Evolutionary conservation across 345 rosid species (phyloP).

Genomic region (Streptanthus diversifolius): DNA sequence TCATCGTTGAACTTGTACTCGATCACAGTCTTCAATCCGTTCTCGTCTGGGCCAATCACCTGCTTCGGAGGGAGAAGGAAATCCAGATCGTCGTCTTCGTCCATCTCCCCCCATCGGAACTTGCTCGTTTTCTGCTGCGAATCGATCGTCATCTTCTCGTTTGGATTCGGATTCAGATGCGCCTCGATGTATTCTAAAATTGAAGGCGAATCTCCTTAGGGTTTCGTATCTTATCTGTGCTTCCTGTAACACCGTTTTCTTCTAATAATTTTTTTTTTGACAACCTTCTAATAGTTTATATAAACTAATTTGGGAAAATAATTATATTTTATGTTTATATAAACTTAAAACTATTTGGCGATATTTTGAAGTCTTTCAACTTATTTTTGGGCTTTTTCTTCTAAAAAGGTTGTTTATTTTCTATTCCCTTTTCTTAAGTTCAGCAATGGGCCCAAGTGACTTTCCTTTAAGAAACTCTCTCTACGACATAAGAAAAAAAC

Average conservation of each 20-base stretch:
- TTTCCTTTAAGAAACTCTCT: neutral
- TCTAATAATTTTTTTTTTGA: too few relatives aligned
- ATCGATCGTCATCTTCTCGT: slow-evolving; percentile 26
- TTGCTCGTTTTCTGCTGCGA: slow-evolving; percentile 34
- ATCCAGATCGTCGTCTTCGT: slow-evolving; percentile 63
- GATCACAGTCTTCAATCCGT: slow-evolving; percentile 67
- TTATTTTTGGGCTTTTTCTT: neutral
- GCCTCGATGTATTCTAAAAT: slow-evolving; percentile 1
- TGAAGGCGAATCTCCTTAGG: neutral
- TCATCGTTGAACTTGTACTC: slow-evolving; percentile 72
- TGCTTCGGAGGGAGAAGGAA: slow-evolving; percentile 70
- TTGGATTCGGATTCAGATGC: slow-evolving; percentile 9
- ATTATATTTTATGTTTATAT: too few relatives aligned
- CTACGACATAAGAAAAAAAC: neutral
- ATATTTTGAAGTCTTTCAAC: neutral
- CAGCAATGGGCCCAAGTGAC: neutral
- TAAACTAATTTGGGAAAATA: neutral
- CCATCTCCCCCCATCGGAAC: slow-evolving; percentile 76
- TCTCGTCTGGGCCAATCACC: slow-evolving; percentile 74
- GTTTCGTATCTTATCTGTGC: neutral
- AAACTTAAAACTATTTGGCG: too few relatives aligned
- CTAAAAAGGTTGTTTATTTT: neutral
- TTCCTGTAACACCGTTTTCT: slow-evolving; percentile 3
- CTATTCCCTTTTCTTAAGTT: neutral
- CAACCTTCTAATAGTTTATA: too few relatives aligned